Percentiles rank a stretch among this genome's conserved stretches.
Conservation (phyloP, 495 filamentous ascomycete species). For the Aspergillus taichungensis region DNA sequence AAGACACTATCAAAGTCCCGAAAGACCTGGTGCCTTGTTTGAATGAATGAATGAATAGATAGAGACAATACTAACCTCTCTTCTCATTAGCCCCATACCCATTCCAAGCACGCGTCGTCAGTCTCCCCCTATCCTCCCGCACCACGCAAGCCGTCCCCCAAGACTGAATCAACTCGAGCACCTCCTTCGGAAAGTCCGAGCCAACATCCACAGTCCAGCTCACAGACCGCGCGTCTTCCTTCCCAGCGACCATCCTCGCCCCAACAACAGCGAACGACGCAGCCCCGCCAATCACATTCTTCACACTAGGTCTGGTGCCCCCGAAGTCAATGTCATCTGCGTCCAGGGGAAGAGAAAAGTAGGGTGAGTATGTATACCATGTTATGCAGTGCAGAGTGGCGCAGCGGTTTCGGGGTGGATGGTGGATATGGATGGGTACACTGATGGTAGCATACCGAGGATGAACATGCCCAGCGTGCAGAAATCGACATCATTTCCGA, state of each 20-base stretch:
- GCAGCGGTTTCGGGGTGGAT: not conserved
- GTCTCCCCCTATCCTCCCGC: constrained; percentile 52
- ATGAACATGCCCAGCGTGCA: constrained; percentile 95
- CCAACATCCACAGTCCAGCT: constrained; percentile 91
- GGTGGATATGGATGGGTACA: too few relatives aligned
- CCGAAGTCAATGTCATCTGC: constrained; percentile 86
- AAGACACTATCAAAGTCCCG: not conserved
- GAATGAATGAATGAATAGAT: not conserved
- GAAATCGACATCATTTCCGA: constrained; percentile 51
- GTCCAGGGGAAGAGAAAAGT: constrained; percentile 1
- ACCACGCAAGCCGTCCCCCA: constrained; percentile 69
- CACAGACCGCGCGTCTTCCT: constrained; percentile 41
- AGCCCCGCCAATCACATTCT: constrained; percentile 74
- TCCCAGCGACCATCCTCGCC: constrained; percentile 70
- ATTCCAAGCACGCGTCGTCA: constrained; percentile 90
- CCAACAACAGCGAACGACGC: constrained; percentile 81
- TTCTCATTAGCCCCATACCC: constrained; percentile 58
- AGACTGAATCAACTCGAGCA: constrained; percentile 51
- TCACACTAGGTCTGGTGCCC: constrained; percentile 43
- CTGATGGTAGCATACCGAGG: constrained; percentile 52
- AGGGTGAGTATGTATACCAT: constrained; percentile 15
- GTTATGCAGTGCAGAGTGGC: not conserved
- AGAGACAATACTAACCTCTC: constrained; percentile 33
- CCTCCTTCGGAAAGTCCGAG: constrained; percentile 66
- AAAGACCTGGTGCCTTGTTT: too few relatives aligned